These are phyloP conservation scores for Phoenix roebelenii DNA, from an alignment of 176 grass and related monocot species.

Conservation along the genomic window DNA sequence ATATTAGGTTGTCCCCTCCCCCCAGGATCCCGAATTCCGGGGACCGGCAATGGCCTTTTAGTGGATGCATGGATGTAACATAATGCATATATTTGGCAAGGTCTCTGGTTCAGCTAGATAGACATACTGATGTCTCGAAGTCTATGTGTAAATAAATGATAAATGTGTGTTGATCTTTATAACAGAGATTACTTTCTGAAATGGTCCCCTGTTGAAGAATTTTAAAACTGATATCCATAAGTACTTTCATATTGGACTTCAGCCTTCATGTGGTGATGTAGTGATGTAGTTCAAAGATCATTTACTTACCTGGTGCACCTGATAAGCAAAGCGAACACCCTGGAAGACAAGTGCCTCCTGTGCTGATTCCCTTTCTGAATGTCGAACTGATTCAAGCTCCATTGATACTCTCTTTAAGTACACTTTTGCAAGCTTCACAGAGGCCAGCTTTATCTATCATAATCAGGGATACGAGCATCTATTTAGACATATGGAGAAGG, in stretches of 20 bases:
- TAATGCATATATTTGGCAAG: too few relatives aligned
- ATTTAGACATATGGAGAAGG: neutral
- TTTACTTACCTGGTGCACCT: slow-evolving; percentile 61
- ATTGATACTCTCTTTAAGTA: slow-evolving; percentile 64
- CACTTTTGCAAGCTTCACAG: slow-evolving; percentile 67
- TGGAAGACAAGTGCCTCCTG: slow-evolving; percentile 60
- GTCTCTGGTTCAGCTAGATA: too few relatives aligned
- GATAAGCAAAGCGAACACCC: slow-evolving; percentile 70
- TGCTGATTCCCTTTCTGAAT: slow-evolving; percentile 39
- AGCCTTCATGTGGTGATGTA: neutral
- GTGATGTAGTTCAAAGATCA: neutral
- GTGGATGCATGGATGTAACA: too few relatives aligned
- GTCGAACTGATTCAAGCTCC: slow-evolving; percentile 42
- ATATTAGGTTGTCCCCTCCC: too few relatives aligned
- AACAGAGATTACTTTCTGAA: too few relatives aligned
- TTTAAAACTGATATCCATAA: neutral
- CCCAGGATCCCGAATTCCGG: too few relatives aligned
- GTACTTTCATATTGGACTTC: slow-evolving; percentile 12
- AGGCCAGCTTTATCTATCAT: slow-evolving; percentile 60
- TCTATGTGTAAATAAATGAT: too few relatives aligned
- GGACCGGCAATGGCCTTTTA: too few relatives aligned
- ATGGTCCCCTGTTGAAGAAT: neutral
- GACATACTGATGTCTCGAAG: too few relatives aligned
- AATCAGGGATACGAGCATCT: neutral
- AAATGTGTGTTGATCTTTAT: too few relatives aligned